Base-by-base conservation (phyloP, 2,329 filamentous ascomycete species). In the Pseudocercospora eumusae region DNA sequence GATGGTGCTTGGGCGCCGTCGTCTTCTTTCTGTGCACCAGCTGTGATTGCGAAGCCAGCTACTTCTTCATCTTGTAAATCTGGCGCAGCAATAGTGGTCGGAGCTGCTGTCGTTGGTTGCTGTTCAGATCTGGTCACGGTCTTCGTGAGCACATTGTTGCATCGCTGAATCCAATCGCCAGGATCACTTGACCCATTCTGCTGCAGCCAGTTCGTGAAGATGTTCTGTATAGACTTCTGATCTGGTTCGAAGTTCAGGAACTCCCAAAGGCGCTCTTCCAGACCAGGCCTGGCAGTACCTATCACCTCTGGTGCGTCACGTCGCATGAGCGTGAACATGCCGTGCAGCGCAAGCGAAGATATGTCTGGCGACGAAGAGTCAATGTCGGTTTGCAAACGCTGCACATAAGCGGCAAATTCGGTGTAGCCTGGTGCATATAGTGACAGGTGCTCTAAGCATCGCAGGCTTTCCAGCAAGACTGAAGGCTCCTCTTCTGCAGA, bases 51-150 rank as follows among this genome's bases (percentile, higher is more conserved):
- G 72, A 99, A 98, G 0, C 95, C 95, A 57, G 95, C 95, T 36
- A 96, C 93, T 75, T 99, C 96, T 74, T 99, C 95, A 73, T 99
- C 95, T 65, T 93, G 90, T 0, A 98, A 78, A 69, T 99, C 95
- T 11, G 84, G 81, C 3, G 81, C 79, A 55, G 80, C 82, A 6
- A 77, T 74, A n/a, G 57, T 60, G n/a, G 45, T 81, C 84, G 10
- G 80, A 75, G 3, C 61, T 18, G 80, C 77, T 10, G 75, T 73
- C 18, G 77, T 77, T 4, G 77, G 74, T 27, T 86, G 56, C 11
- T 64, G 83, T 45, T 86, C 83, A 1, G 79, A 77, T 71, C 89
- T 90, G 28, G 84, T 83, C 66, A 91, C 87, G 0, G 91, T 96
- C 83, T 96, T 96, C 36, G 91, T 95, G 65, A 98, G 84, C 10